phyloP scores from a whole-genome alignment of 371 early-diverging fungal species.

The Funneliformis caledonium region DNA sequence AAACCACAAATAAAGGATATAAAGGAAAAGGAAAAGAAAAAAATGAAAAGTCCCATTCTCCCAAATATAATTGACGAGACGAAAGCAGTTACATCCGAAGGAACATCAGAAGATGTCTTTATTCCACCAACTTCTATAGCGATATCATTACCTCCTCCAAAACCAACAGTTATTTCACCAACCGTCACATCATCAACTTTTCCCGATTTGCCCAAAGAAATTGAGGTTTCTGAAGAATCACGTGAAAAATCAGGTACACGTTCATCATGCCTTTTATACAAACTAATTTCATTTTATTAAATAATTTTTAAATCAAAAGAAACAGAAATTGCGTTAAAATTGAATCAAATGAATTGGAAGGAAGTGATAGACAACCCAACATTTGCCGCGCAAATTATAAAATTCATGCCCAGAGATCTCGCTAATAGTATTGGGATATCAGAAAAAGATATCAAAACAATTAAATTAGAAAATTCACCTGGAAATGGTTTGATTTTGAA shows the following conservation, averaged over 20 bases:
- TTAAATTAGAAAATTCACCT: not conserved
- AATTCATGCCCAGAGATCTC: slow-evolving; percentile 14
- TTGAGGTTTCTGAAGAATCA: not conserved
- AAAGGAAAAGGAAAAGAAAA: not conserved
- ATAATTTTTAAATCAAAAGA: not conserved
- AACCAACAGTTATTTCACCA: not conserved
- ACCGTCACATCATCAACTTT: not conserved
- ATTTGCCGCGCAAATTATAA: slow-evolving; percentile 14
- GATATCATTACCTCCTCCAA: not conserved
- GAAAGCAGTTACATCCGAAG: not conserved
- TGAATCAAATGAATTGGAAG: not conserved
- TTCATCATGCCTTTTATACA: too few species aligned
- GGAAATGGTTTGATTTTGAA: not conserved
- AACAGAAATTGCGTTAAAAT: not conserved
- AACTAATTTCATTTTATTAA: not conserved
- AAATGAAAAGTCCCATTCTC: not conserved
- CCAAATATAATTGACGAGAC: too few species aligned
- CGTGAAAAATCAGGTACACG: not conserved
- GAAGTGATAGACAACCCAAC: not conserved
- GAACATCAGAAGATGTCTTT: not conserved
- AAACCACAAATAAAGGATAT: too few species aligned
- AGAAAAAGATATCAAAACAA: not conserved
- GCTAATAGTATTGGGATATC: slow-evolving; percentile 1
- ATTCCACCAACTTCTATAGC: not conserved
- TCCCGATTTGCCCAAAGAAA: not conserved